Evolutionary conservation across 306 rosid genomes (phyloP), one percentile per base, ranked within the genome.

Genomic region (Lotus japonicus): DNA sequence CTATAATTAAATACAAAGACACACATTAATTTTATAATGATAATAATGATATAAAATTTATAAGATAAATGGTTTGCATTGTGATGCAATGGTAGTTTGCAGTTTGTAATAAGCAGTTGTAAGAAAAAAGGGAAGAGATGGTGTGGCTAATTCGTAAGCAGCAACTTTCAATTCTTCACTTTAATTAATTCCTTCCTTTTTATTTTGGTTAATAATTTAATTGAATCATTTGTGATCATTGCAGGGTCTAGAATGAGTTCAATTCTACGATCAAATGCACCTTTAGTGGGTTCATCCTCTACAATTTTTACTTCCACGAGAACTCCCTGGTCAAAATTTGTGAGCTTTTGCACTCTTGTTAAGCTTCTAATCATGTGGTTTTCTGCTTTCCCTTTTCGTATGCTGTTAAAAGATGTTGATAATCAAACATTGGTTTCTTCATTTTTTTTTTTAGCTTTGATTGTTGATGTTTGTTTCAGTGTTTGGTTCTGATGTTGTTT

Each of bases 121-220:
- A 39, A 19, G 39, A 80, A 74, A 75, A 33, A 6, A n/a, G n/a
- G 44, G 79, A 66, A 72, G 76, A 76, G 72, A 84, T 85, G 91
- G 56, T 64, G 77, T 82, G 84, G 85, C 74, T 74, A 74, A 85
- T 80, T 66, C 70, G 96, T 87, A 62, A 84, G 89, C 74, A 15
- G 2, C 5, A 9, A n/a, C 15, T 54, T 52, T 54, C 46, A 50
- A 51, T 59, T 58, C 4, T 48, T n/a, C n/a, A n/a, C n/a, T n/a
- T n/a, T n/a, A n/a, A n/a, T n/a, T n/a, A n/a, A n/a, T 17, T 64
- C 16, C 15, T 7, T 41, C 19, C 46, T 4, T 12, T 51, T 49
- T n/a, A 5, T 7, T 65, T 49, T 11, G 10, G 2, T 31, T 31
- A 31, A 31, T 11, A 14, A 36, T 14, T 4, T 16, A 31, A 43